Base-by-base conservation (phyloP, 768 basidiomycete genomes). In the Pleurotus eryngii region DNA sequence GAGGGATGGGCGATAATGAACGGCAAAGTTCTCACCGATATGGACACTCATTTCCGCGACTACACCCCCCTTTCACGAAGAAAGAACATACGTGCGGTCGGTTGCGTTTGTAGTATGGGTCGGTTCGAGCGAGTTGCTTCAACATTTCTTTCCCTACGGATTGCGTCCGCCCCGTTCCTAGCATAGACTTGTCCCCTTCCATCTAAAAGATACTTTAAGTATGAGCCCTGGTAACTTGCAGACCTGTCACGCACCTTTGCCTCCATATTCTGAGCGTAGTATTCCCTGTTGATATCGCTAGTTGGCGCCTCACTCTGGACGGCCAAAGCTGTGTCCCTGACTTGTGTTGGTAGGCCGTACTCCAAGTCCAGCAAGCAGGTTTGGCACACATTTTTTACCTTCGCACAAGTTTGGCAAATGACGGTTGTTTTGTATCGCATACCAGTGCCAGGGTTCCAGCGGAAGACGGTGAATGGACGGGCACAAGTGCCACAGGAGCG, bases 61-160 rank as follows among this genome's bases (percentile, higher is more conserved):
- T 92, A 70, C 97, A 99, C 56, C 95, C 90, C 0, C 97, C 97
- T 73, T 98, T 99, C 49, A 81, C 87, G 68, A 87, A 98, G 81
- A 98, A 98, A 2, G 91, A 92, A 70, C 97, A 99, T 12, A 97
- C 67, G 62, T 98, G 90, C 46, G 97, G 93, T 56, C 90, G 77
- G 73, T 98, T 99, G 57, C 96, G 87, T 72, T 98, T 97, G 76
- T 98, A 98, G 70, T 94, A 94, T 0, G 97, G 97, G 65, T 98
- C 96, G 27, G 91, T 92, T 62, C 96, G 83, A 20, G 97, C 97
- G 9, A 99, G 75, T 61, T 90, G 85, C 73, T 98, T 98, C 55
- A 99, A 75, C 92, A 98, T 95, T 66, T 99, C 97, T 70, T 95
- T 94, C 22, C 93, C 95, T 3, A 91, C 92, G 18, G 88, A 84